Evolutionary conservation across 345 rosid species (phyloP), one percentile per base, ranked within the genome.

Genomic region (Trapa bicornis): DNA sequence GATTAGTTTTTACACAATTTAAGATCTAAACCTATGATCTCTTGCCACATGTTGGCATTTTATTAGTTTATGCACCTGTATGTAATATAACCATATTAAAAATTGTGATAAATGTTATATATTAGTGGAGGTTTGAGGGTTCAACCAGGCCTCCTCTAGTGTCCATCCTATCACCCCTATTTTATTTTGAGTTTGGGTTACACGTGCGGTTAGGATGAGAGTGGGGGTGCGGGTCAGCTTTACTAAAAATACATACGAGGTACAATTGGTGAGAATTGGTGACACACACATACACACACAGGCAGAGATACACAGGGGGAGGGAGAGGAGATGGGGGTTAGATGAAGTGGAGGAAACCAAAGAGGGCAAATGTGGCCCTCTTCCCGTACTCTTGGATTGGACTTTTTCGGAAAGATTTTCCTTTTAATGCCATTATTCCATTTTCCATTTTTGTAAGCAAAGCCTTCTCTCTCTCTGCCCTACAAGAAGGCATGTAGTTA

Each of bases 361-460:
- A 78, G 79, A 75, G 74, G 91, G 76, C 75, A 79, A 58, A 41
- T 47, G 76, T 84, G 89, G 81, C 70, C 80, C 77, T 70, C 83
- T 68, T 81, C 85, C 96, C 88, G 96, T 89, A 85, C 95, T 78
- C 80, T 85, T 87, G 86, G 95, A 87, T 87, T 92, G 87, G 86
- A 86, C 91, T 82, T 81, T 89, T 89, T 76, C 71, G 87, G 96
- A 83, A 92, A 87, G 71, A 67, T 73, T 81, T 92, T 83, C 94
- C 94, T 72, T 89, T 87, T 87, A 52, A 75, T 83, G 74, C 76
- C 90, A 83, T 79, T 82, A 84, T 87, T 87, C 92, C 68, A 75
- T 63, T 79, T 87, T 86, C 89, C 88, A 73, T 83, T 79, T 86
- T 77, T 71, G 81, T 88, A 75, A 71, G 68, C 79, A 69, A 65